Conservation (phyloP, 1,139 yeast genomes). For the Zygotorulaspora mrakii region DNA sequence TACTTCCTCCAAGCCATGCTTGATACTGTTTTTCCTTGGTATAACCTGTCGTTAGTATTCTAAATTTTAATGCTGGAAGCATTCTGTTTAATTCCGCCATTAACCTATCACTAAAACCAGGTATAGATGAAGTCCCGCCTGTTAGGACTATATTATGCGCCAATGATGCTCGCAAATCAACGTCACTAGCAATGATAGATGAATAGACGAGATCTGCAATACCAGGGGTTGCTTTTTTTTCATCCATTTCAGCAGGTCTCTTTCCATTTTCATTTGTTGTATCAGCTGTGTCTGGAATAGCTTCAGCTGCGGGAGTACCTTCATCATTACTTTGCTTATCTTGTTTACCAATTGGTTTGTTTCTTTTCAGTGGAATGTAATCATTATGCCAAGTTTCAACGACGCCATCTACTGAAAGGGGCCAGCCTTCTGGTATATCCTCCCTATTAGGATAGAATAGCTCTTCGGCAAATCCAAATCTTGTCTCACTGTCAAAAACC, state of each 20-base stretch:
- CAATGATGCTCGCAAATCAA: constrained; percentile 82
- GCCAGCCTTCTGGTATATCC: constrained; percentile 42
- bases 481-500: constrained; percentile 51
- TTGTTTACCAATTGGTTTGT: constrained; percentile 32
- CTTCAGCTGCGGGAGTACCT: constrained; percentile 33
- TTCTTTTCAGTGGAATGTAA: constrained; percentile 69
- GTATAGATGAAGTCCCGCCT: constrained; percentile 85
- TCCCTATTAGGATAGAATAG: constrained; percentile 56
- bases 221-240: constrained; percentile 43
- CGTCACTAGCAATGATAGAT: constrained; percentile 69
- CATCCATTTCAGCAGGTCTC: constrained; percentile 25
- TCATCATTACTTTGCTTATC: constrained; percentile 34
- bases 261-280: constrained; percentile 35
- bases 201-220: constrained; percentile 67
- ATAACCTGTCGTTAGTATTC: constrained; percentile 87
- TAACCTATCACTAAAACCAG: constrained; percentile 80
- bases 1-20: constrained; percentile 95
- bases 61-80: constrained; percentile 87
- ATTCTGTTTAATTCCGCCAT: constrained; percentile 66
- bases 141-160: constrained; percentile 91
- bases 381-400: constrained; percentile 45
- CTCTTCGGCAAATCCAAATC: constrained; percentile 69
- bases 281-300: constrained; percentile 25
- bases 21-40: constrained; percentile 78
- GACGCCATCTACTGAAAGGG: constrained; percentile 30